Percentiles rank a stretch among this genome's conserved stretches.
phyloP scores from a whole-genome alignment of 1,284 basidiomycete species.

The Moniliophthora roreri region DNA sequence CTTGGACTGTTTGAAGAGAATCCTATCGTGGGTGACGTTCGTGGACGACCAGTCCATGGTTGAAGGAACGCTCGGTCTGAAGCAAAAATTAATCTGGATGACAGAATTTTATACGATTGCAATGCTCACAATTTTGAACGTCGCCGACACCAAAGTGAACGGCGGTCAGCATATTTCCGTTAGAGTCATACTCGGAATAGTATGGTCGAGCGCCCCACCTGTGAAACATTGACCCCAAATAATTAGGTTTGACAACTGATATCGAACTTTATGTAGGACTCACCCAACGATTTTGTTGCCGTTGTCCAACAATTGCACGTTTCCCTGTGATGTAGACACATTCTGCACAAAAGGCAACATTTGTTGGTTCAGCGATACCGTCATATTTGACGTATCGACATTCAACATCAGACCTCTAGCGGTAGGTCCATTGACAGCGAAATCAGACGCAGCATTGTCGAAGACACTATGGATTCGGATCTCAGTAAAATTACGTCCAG shows the following conservation, averaged over 20 bases:
- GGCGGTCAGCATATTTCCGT: slow-evolving; percentile 3
- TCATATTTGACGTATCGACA: background rate
- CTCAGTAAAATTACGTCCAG: background rate
- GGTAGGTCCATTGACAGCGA: slow-evolving; percentile 2
- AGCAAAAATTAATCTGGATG: background rate
- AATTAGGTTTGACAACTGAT: background rate
- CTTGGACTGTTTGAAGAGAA: background rate
- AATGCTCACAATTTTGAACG: background rate
- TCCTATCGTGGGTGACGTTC: background rate
- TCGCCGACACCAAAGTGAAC: slow-evolving; percentile 2
- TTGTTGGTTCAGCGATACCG: slow-evolving; percentile 6
- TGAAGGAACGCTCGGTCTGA: background rate
- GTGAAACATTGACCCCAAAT: background rate
- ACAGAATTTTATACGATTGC: background rate
- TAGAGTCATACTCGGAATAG: slow-evolving; percentile 2
- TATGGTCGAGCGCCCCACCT: slow-evolving; percentile 6
- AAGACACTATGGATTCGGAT: slow-evolving; percentile 6
- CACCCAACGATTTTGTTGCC: slow-evolving; percentile 12
- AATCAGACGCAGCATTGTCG: slow-evolving; percentile 14
- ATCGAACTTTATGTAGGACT: background rate
- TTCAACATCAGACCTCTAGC: slow-evolving; percentile 8
- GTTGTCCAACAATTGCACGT: slow-evolving; percentile 6
- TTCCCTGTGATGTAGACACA: slow-evolving; percentile 8
- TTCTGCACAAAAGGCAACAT: slow-evolving; percentile 4
- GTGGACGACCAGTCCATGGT: slow-evolving; percentile 1